Conservation (phyloP, 108 stramenopile genomes). For the Hondaea fermentalgiana region DNA sequence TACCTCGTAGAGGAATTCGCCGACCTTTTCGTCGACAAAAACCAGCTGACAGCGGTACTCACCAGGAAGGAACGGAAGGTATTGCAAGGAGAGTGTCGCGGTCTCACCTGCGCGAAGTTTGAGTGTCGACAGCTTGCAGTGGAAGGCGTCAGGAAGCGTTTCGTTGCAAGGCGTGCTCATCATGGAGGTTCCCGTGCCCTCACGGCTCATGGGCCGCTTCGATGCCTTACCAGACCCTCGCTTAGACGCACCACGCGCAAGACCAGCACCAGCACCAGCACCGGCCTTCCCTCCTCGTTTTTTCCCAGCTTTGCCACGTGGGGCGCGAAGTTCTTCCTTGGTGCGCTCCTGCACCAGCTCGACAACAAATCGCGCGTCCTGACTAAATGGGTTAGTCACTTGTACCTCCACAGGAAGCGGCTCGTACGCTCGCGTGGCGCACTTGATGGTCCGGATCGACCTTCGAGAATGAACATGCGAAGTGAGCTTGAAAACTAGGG, state of each 20-base stretch:
- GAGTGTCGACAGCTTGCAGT: slow-evolving; percentile 15
- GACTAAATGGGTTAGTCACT: slow-evolving; percentile 37
- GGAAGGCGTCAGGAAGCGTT: slow-evolving; percentile 15
- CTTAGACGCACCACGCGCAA: background rate
- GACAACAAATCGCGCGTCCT: background rate
- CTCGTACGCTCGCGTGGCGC: slow-evolving; percentile 31
- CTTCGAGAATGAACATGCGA: slow-evolving; percentile 28
- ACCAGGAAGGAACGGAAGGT: slow-evolving; percentile 47
- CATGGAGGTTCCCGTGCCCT: background rate
- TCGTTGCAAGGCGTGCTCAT: background rate
- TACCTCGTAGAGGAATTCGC: slow-evolving; percentile 50
- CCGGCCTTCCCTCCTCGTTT: background rate
- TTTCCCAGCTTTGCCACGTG: background rate
- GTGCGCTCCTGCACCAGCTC: background rate
- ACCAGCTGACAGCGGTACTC: slow-evolving; percentile 38
- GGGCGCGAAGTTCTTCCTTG: background rate
- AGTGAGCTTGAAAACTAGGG: slow-evolving; percentile 40
- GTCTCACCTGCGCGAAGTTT: slow-evolving; percentile 11
- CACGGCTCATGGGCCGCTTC: background rate
- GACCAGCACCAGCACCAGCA: too few species aligned
- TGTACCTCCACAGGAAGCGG: slow-evolving; percentile 24
- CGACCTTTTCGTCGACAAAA: slow-evolving; percentile 36
- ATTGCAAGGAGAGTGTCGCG: slow-evolving; percentile 19
- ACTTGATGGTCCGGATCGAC: slow-evolving; percentile 14
- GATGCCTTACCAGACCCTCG: background rate